Conservation (phyloP, 2,329 filamentous ascomycete genomes). For the Akanthomyces uredinophilus region DNA sequence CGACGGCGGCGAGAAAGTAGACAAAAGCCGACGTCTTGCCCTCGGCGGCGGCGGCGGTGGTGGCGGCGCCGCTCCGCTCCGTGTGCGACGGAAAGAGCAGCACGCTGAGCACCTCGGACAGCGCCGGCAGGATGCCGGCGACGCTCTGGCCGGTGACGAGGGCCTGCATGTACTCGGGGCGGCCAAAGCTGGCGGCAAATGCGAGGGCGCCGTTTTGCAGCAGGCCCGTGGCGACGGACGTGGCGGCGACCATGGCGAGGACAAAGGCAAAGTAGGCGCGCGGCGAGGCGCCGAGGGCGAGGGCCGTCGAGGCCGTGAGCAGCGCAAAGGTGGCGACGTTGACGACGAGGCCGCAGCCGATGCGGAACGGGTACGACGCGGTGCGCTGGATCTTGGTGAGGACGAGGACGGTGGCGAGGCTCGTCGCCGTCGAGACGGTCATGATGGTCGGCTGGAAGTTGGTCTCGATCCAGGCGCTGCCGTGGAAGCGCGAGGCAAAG, state of each 20-base stretch:
- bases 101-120: slow-evolving; percentile 82
- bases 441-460: slow-evolving; percentile 90
- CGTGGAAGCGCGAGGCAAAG: slow-evolving; percentile 76
- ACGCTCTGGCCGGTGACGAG: slow-evolving; percentile 95
- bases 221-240: slow-evolving; percentile 74
- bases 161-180: slow-evolving; percentile 86
- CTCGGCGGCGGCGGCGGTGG: slow-evolving; percentile 16
- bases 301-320: slow-evolving; percentile 71
- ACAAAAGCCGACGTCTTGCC: slow-evolving; percentile 64
- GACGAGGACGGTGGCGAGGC: slow-evolving; percentile 68
- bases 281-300: slow-evolving; percentile 58
- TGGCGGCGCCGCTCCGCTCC: neutral
- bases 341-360: slow-evolving; percentile 69
- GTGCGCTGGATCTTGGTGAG: slow-evolving; percentile 74
- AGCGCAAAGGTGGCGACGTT: slow-evolving; percentile 73
- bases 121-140: slow-evolving; percentile 81
- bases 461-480: slow-evolving; percentile 63
- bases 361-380: slow-evolving; percentile 84
- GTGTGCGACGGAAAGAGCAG: slow-evolving; percentile 53
- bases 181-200: slow-evolving; percentile 79
- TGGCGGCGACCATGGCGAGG: slow-evolving; percentile 72
- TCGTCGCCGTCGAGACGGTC: slow-evolving; percentile 79
- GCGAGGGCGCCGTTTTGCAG: slow-evolving; percentile 94
- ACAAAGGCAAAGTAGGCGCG: slow-evolving; percentile 73
- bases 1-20: slow-evolving; percentile 86